These are phyloP conservation scores for Globisporangium mamillatum DNA, from an alignment of 352 stramenopile genomes.

Conservation along the genomic window DNA sequence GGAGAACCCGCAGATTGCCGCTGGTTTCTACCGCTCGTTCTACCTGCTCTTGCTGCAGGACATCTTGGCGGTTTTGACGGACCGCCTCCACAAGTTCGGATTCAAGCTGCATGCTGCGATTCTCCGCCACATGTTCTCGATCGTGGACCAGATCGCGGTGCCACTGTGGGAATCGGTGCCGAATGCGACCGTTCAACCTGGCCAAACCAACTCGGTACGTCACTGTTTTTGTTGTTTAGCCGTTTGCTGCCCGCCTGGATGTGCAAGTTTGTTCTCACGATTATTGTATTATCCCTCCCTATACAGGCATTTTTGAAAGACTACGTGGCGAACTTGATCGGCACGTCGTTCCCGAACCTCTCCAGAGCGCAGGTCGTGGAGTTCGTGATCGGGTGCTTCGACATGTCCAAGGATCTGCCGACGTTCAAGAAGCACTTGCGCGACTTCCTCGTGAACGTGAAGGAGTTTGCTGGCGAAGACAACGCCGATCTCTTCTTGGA, in stretches of 20 bases:
- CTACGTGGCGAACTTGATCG: slow-evolving; percentile 96
- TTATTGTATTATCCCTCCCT: background rate
- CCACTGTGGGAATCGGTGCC: slow-evolving; percentile 93
- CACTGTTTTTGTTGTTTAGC: background rate
- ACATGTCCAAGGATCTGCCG: slow-evolving; percentile 95
- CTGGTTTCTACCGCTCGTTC: slow-evolving; percentile 98
- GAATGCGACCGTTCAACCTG: slow-evolving; percentile 60
- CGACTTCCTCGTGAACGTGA: slow-evolving; percentile 99
- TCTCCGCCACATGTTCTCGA: slow-evolving; percentile 97
- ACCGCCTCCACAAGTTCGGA: slow-evolving; percentile 98
- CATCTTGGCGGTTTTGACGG: slow-evolving; percentile 97
- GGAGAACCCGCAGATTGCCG: slow-evolving; percentile 91
- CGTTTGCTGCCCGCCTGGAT: background rate
- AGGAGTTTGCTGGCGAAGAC: slow-evolving; percentile 97
- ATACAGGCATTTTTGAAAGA: slow-evolving; percentile 91
- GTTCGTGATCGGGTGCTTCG: slow-evolving; percentile 98
- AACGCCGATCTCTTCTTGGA: slow-evolving; percentile 97
- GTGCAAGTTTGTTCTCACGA: background rate
- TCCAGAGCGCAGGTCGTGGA: slow-evolving; percentile 91
- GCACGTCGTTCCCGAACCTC: slow-evolving; percentile 97
- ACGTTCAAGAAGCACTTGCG: slow-evolving; percentile 99
- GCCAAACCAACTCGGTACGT: slow-evolving; percentile 80
- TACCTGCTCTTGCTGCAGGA: slow-evolving; percentile 93
- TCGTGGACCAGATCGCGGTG: slow-evolving; percentile 95
- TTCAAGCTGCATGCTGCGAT: slow-evolving; percentile 99